Evolutionary conservation across 2,329 filamentous ascomycete genomes (phyloP), one percentile per base, ranked within the genome.

Genomic region (Mollisia scopiformis): DNA sequence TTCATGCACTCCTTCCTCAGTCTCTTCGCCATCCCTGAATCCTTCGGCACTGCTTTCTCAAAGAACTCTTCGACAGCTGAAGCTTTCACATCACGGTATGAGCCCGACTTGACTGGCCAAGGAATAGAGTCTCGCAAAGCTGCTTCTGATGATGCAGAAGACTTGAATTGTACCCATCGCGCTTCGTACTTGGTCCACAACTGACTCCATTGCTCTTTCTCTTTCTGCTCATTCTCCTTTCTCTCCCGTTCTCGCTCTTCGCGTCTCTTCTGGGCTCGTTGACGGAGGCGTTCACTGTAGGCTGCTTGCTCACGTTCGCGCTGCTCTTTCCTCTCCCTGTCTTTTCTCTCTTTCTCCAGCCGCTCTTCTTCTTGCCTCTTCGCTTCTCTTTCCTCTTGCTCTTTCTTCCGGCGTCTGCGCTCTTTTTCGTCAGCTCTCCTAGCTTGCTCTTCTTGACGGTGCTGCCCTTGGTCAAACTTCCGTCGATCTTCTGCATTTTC

Each of bases 91-190:
- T 67, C 63, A 0, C n/a, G 8, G 27, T 59, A 59, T 14, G 28
- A 39, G 37, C 63, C 65, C 8, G 65, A 65, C 47, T 58, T 63
- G 46, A 65, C 65, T 2, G 63, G 65, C 65, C 65, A 67, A n/a
- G 63, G 65, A 25, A 62, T 64, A 6, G 37, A 41, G 16, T 61
- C 54, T 33, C 52, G 51, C 3, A 59, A 25, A 37, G 30, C 41
- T 31, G 3, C 13, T 27, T 61, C 56, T 35, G 25, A n/a, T 35
- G 27, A 21, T 14, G 23, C 23, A 19, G 59, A 59, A 2, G 41
- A 46, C 35, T 39, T 57, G 59, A 67, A 64, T 1, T 25, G 7
- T 1, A 25, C 31, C 65, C 65, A 66, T 39, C 37, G 30, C 6
- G 41, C 35, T 49, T 64, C 58, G 33, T 67, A 66, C 7, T 31